Evolutionary conservation across 352 stramenopile species (phyloP).

Genomic region (Phytophthora melonis): DNA sequence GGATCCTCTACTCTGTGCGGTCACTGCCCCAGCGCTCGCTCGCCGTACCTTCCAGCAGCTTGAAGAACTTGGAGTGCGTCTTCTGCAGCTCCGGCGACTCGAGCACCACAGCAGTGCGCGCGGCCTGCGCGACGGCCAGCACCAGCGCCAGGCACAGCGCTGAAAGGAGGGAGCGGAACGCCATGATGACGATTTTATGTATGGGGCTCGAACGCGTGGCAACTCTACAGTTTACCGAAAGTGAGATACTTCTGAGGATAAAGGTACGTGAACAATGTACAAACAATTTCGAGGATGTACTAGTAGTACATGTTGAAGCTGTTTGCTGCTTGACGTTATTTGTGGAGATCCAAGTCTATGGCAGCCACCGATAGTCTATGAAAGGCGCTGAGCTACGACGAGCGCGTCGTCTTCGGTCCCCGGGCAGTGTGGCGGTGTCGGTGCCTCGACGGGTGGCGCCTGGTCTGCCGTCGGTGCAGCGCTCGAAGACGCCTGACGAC

Average conservation of each 20-base stretch:
- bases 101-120: conserved; percentile 76
- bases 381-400: conserved; percentile 24
- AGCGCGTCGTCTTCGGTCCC: conserved; percentile 23
- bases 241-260: conserved; percentile 1
- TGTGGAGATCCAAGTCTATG: conserved; percentile 4
- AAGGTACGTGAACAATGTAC: not conserved
- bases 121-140: conserved; percentile 38
- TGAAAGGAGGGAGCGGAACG: conserved; percentile 26
- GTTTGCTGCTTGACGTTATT: conserved; percentile 7
- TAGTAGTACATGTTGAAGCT: conserved; percentile 19
- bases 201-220: conserved; percentile 32
- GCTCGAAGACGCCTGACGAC: conserved; percentile 8
- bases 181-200: conserved; percentile 29
- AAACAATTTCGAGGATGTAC: not conserved
- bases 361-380: conserved; percentile 20
- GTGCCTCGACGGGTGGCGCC: conserved; percentile 8
- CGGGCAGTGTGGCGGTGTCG: conserved; percentile 6
- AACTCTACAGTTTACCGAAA: not conserved
- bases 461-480: conserved; percentile 14
- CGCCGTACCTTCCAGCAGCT: conserved; percentile 61
- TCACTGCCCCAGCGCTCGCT: not conserved
- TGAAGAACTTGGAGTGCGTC: conserved; percentile 83
- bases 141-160: conserved; percentile 27
- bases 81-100: conserved; percentile 65
- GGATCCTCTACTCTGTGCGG: not conserved